Evolutionary conservation across 495 filamentous ascomycete species (phyloP), one percentile per base, ranked within the genome.

Genomic region (Aspergillus wentii): DNA sequence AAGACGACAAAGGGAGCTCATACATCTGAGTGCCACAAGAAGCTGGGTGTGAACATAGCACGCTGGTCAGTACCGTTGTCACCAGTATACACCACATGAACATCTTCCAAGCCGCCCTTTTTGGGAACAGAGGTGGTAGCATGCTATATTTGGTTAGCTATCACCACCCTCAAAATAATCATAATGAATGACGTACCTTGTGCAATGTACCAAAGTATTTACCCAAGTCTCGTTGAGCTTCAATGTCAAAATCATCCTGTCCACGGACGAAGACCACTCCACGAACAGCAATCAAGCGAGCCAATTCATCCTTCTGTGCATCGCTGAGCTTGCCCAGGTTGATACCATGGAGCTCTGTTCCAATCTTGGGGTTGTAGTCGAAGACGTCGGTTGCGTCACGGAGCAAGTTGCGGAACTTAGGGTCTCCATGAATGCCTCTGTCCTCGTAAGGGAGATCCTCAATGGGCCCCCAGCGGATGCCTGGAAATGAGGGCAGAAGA

Each of bases 241-340:
- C 72, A 43, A 85, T 79, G 48, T 81, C 75, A 19, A 83, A 68
- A 51, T 80, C 75, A 39, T 76, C 64, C 59, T 88, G 84, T 20
- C 72, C 67, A 9, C 83, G 74, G 64, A 88, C 86, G 48, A 88
- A 75, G 3, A 89, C 82, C 3, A 87, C 83, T 7, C 84, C 83
- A 19, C 84, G 71, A 33, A 74, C 78, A 17, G 85, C 77, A 39
- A 88, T 75, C 26, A 90, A 60, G 5, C 82, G 69, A 2, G 85
- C 85, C 3, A 88, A 69, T 34, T 90, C 85, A 51, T 88, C 79
- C 56, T 83, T 85, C 48, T 86, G 83, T 1, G 67, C 69, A 46
- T 85, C 76, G 5, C 65, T 80, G 30, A 90, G 69, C 38, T 74
- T 71, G 8, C 76, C 71, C 8, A 90, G 76, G 47, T 86, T 74